These are phyloP conservation scores for Agrocybe praecox DNA, from an alignment of 768 basidiomycete genomes.

Conservation along the genomic window DNA sequence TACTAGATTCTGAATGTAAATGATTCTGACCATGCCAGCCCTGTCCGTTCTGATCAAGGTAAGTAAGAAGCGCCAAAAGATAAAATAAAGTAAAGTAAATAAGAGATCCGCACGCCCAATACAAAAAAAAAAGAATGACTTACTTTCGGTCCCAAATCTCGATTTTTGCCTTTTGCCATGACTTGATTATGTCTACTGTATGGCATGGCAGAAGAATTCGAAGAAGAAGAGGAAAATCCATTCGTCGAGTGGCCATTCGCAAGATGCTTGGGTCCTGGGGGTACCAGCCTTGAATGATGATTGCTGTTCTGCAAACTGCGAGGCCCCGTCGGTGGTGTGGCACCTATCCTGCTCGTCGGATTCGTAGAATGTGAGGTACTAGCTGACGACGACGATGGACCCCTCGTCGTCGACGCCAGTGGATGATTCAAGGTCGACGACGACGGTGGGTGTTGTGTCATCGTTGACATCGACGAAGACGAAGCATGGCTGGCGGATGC, in stretches of 20 bases:
- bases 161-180: slow-evolving; percentile 40
- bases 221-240: too few species aligned
- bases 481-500: slow-evolving; percentile 24
- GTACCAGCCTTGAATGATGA: slow-evolving; percentile 27
- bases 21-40: slow-evolving; percentile 31
- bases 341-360: slow-evolving; percentile 45
- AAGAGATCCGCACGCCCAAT: slow-evolving; percentile 3
- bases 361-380: slow-evolving; percentile 19
- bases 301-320: slow-evolving; percentile 54
- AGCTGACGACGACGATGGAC: slow-evolving; percentile 11
- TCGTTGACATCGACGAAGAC: slow-evolving; percentile 36
- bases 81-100: slow-evolving; percentile 18
- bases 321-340: slow-evolving; percentile 66
- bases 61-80: too few species aligned
- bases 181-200: slow-evolving; percentile 34
- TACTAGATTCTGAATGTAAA: slow-evolving; percentile 23
- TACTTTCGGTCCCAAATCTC: slow-evolving; percentile 20
- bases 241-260: slow-evolving; percentile 40
- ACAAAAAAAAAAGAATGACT: slow-evolving; percentile 18
- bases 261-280: slow-evolving; percentile 41
- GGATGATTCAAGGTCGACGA: too few species aligned
- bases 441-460: too few species aligned
- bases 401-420: slow-evolving; percentile 22
- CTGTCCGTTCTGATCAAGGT: slow-evolving; percentile 15
- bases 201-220: slow-evolving; percentile 27